These are phyloP conservation scores for Barnettozyma hawaiiensis DNA, from an alignment of 1,139 yeast species.

Conservation along the genomic window DNA sequence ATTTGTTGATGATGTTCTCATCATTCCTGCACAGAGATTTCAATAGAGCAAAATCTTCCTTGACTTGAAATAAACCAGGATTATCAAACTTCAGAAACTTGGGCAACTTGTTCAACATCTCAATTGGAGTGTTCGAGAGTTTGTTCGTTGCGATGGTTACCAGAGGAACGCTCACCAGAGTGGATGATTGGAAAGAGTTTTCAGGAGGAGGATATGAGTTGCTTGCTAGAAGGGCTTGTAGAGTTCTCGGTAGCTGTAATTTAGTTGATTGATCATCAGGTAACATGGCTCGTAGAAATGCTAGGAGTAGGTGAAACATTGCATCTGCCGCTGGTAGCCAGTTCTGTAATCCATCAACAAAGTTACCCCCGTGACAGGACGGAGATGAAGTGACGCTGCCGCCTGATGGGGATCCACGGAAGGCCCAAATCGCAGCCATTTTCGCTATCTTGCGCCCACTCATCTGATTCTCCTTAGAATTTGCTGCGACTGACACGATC, in stretches of 20 bases:
- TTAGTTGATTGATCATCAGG: conserved; percentile 55
- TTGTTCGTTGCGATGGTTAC: conserved; percentile 55
- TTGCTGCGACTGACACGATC: conserved; percentile 73
- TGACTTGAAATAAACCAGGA: conserved; percentile 62
- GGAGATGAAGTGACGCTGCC: conserved; percentile 7
- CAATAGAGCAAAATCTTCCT: conserved; percentile 73
- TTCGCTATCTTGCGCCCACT: conserved; percentile 76
- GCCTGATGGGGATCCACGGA: conserved; percentile 35
- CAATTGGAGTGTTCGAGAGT: conserved; percentile 55
- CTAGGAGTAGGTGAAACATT: conserved; percentile 68
- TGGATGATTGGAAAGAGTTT: conserved; percentile 35
- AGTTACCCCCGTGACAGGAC: conserved; percentile 33
- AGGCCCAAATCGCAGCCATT: conserved; percentile 89
- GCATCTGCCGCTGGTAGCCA: conserved; percentile 88
- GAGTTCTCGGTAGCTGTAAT: conserved; percentile 54
- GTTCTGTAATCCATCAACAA: conserved; percentile 64
- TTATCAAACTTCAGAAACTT: conserved; percentile 66
- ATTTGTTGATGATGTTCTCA: conserved; percentile 49
- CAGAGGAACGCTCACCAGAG: conserved; percentile 54
- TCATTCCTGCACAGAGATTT: conserved; percentile 59
- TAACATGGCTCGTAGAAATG: conserved; percentile 76
- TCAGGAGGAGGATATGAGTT: conserved; percentile 63
- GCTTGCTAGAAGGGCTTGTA: conserved; percentile 56
- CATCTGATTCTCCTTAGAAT: conserved; percentile 71
- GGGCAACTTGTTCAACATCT: conserved; percentile 54